Evolutionary conservation across 176 grass and related monocot genomes (phyloP).

Genomic region (Cenchrus purpureus): DNA sequence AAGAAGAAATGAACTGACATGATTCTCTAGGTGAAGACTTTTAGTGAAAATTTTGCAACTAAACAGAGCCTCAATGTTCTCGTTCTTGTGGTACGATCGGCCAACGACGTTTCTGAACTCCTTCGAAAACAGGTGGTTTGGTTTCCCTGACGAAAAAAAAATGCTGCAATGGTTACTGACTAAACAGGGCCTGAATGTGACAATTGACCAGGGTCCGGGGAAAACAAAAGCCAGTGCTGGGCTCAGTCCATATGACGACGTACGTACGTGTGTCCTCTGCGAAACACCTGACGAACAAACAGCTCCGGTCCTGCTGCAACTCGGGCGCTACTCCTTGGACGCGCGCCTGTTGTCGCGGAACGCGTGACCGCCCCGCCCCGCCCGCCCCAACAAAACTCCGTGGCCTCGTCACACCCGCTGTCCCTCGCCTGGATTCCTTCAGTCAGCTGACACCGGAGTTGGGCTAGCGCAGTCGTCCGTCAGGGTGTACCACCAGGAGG

Average conservation of each 20-base stretch:
- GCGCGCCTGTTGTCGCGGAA: constrained; percentile 16
- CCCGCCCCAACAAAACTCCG: constrained; percentile 27
- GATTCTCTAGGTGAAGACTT: too few species aligned
- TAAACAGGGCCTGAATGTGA: too few species aligned
- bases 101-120: too few species aligned
- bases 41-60: too few species aligned
- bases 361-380: neutral
- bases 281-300: neutral
- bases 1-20: too few species aligned
- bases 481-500: neutral
- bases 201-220: too few species aligned
- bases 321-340: constrained; percentile 29
- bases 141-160: too few species aligned
- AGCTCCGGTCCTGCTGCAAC: neutral
- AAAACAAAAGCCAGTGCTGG: too few species aligned
- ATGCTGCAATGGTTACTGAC: too few species aligned
- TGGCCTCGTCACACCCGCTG: constrained; percentile 15
- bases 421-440: neutral
- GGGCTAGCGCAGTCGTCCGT: neutral
- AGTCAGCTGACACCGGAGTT: constrained; percentile 11
- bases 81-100: too few species aligned
- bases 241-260: neutral
- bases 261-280: neutral
- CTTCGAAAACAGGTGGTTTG: too few species aligned
- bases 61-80: too few species aligned